phyloP scores from a whole-genome alignment of 2,329 filamentous ascomycete genomes.

The Fusarium sororula region DNA sequence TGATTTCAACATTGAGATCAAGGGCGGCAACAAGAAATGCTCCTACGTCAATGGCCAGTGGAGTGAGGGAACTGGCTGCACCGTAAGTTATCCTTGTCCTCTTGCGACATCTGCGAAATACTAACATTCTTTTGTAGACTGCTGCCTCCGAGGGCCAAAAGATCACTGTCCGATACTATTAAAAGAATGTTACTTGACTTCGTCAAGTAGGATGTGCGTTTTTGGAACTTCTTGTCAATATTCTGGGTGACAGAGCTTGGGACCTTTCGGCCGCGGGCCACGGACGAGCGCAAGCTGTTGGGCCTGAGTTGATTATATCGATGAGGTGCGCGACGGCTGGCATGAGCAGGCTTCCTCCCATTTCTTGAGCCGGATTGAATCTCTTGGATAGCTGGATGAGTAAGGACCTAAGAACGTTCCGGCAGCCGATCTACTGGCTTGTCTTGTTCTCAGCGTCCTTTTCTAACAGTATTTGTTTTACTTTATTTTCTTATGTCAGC shows the following conservation, averaged over 20 bases:
- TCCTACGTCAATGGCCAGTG: slow-evolving; percentile 72
- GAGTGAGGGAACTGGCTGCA: slow-evolving; percentile 74
- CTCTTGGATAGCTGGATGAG: slow-evolving; percentile 34
- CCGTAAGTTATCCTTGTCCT: slow-evolving; percentile 66
- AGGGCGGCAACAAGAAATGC: slow-evolving; percentile 72
- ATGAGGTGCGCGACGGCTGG: slow-evolving; percentile 9
- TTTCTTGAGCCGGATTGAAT: slow-evolving; percentile 35
- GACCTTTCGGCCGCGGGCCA: slow-evolving; percentile 32
- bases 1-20: slow-evolving; percentile 82
- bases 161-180: slow-evolving; percentile 57
- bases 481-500: slow-evolving; percentile 33
- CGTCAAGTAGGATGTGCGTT: slow-evolving; percentile 35
- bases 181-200: slow-evolving; percentile 18
- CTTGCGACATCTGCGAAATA: background rate
- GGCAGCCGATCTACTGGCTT: slow-evolving; percentile 27
- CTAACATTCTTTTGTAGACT: slow-evolving; percentile 50
- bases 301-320: slow-evolving; percentile 16
- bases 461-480: slow-evolving; percentile 26
- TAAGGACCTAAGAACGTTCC: slow-evolving; percentile 27
- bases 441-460: slow-evolving; percentile 26
- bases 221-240: slow-evolving; percentile 50
- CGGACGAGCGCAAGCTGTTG: slow-evolving; percentile 28
- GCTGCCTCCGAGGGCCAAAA: slow-evolving; percentile 52
- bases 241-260: slow-evolving; percentile 41
- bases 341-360: slow-evolving; percentile 24